Conservation (phyloP, 495 filamentous ascomycete species). For the Xanthoparmelia taractica region DNA sequence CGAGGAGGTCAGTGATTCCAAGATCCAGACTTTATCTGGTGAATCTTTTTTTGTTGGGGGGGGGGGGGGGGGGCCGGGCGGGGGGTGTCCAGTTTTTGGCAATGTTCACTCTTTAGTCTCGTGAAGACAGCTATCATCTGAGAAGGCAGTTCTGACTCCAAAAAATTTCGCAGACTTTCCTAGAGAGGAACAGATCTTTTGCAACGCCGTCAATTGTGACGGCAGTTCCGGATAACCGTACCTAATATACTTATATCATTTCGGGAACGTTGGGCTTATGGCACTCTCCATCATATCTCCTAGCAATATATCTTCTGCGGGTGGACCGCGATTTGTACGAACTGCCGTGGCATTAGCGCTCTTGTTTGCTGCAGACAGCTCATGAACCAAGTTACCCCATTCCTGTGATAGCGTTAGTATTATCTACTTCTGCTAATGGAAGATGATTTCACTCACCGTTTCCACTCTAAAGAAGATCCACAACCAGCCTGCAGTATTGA, state of each 20-base stretch:
- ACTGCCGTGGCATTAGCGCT: slow-evolving; percentile 36
- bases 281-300: slow-evolving; percentile 33
- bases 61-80: too few species aligned
- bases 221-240: slow-evolving; percentile 4
- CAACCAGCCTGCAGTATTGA: slow-evolving; percentile 49
- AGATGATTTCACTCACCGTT: slow-evolving; percentile 48
- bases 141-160: neutral
- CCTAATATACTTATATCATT: slow-evolving; percentile 11
- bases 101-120: neutral
- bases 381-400: slow-evolving; percentile 38
- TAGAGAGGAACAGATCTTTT: slow-evolving; percentile 6
- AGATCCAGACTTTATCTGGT: neutral
- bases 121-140: neutral
- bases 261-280: slow-evolving; percentile 15
- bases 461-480: slow-evolving; percentile 96
- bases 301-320: slow-evolving; percentile 47
- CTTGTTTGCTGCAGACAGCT: neutral
- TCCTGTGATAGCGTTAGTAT: slow-evolving; percentile 9
- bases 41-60: neutral
- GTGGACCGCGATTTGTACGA: slow-evolving; percentile 46
- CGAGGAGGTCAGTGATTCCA: slow-evolving; percentile 2
- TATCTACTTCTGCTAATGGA: neutral
- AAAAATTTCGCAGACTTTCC: neutral
- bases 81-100: neutral
- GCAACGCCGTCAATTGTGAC: slow-evolving; percentile 8